Base-by-base conservation (phyloP, 371 early-diverging fungal genomes). In the Mortierella polycephala region DNA sequence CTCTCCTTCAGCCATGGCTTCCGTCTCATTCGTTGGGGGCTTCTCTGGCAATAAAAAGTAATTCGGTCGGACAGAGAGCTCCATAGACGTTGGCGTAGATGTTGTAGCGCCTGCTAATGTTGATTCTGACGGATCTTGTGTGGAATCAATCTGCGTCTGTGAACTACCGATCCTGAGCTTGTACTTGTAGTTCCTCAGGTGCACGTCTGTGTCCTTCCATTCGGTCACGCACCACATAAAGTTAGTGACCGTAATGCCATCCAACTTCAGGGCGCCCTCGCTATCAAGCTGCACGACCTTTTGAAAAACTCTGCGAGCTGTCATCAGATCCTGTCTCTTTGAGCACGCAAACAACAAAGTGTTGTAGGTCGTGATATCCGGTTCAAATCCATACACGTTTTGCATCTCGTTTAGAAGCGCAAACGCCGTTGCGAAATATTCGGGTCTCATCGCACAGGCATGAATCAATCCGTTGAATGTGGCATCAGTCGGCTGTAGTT, bases 401-500 rank as follows among this genome's bases (percentile, higher is more conserved):
- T 87, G 82, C 96, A 97, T 96, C 62, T 96, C 93, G 20, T 89
- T 86, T 46, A 96, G 80, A 41, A 96, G 76, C n/a, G 83, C 85
- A 62, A 95, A 95, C 0, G 95, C 92, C 62, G 94, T 92, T 49
- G 86, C 76, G 79, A 91, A 95, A 49, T 77, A 77, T 63, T 95
- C 95, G 0, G 88, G 83, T 16, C 96, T 86, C 62, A 86, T 85
- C 0, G 92, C 94, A 70, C 95, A 95, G 2, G 97, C 96, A 57
- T 92, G 87, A 60, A 96, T 94, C 20, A 98, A 83, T 11, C 92
- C 86, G 65, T 93, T 96, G 66, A 93, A 96, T 2, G 96, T 95
- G 0, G 93, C 90, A 47, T 93, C 93, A 0, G 93, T 94, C 0
- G 94, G 92, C 21, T 85, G 85, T 21, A 95, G 83, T 14, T 52